Evolutionary conservation across 495 filamentous ascomycete genomes (phyloP).

Genomic region (Penicillium crystallinum): DNA sequence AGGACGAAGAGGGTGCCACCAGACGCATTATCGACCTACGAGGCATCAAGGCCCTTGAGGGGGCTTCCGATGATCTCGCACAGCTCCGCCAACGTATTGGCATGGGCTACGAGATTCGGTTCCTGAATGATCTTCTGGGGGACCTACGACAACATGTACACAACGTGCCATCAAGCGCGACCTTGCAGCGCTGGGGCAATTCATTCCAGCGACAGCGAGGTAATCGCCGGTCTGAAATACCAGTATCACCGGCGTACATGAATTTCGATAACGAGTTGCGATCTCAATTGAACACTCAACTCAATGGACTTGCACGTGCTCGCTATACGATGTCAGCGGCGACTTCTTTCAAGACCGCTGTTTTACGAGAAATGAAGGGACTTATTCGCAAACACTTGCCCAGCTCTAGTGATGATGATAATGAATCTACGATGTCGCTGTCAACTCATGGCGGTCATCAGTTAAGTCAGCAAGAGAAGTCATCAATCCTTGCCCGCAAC

Average conservation of each 20-base stretch:
- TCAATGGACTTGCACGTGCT: slow-evolving; percentile 74
- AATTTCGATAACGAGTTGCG: slow-evolving; percentile 63
- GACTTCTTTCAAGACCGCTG: slow-evolving; percentile 78
- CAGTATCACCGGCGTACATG: slow-evolving; percentile 69
- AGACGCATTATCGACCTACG: slow-evolving; percentile 61
- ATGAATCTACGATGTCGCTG: slow-evolving; percentile 80
- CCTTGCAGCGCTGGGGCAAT: slow-evolving; percentile 69
- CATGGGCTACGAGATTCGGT: slow-evolving; percentile 76
- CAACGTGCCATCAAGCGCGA: slow-evolving; percentile 62
- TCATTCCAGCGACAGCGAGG: slow-evolving; percentile 61
- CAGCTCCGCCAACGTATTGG: slow-evolving; percentile 76
- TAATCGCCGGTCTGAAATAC: slow-evolving; percentile 58
- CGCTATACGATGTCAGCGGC: slow-evolving; percentile 74
- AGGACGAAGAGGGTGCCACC: slow-evolving; percentile 18
- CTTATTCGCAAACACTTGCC: slow-evolving; percentile 83
- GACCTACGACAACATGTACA: slow-evolving; percentile 83
- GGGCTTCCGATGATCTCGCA: slow-evolving; percentile 69
- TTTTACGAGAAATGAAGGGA: slow-evolving; percentile 79
- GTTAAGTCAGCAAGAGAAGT: slow-evolving; percentile 80
- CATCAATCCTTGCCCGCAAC: slow-evolving; percentile 83
- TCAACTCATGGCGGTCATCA: slow-evolving; percentile 73
- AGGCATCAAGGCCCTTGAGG: slow-evolving; percentile 71
- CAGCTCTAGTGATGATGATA: slow-evolving; percentile 88
- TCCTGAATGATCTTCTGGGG: slow-evolving; percentile 69
- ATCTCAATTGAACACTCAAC: slow-evolving; percentile 55